These are phyloP conservation scores for Peronospora tabacina DNA, from an alignment of 352 stramenopile species.

Conservation along the genomic window DNA sequence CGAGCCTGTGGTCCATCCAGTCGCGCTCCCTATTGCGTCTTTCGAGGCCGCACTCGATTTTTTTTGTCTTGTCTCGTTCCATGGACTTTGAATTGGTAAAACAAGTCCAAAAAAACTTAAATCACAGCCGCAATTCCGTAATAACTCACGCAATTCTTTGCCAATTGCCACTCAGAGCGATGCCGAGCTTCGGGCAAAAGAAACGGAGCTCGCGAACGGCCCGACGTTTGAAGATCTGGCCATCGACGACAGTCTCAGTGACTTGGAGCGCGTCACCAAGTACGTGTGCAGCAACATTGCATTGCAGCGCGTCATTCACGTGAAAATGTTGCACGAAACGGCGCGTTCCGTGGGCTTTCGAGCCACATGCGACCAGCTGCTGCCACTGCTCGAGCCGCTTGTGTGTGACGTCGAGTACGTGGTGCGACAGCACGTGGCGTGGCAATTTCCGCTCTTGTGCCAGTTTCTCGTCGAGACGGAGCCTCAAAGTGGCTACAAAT, in stretches of 20 bases:
- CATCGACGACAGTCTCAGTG: slow-evolving; percentile 95
- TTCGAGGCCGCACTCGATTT: neutral
- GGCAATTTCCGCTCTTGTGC: slow-evolving; percentile 83
- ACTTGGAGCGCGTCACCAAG: slow-evolving; percentile 91
- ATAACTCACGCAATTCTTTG: neutral
- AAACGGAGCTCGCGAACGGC: slow-evolving; percentile 35
- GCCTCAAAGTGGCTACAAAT: slow-evolving; percentile 49
- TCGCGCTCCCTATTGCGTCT: neutral
- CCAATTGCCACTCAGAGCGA: slow-evolving; percentile 12
- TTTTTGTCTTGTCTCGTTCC: neutral
- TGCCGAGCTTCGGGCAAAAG: slow-evolving; percentile 24
- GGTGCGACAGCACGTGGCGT: slow-evolving; percentile 91
- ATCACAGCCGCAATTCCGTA: neutral
- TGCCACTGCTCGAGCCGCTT: slow-evolving; percentile 86
- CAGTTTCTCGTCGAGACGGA: slow-evolving; percentile 49
- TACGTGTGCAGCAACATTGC: slow-evolving; percentile 95
- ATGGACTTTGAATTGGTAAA: slow-evolving; percentile 52
- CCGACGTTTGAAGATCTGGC: slow-evolving; percentile 97
- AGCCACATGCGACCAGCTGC: slow-evolving; percentile 71
- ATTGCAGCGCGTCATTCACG: slow-evolving; percentile 95
- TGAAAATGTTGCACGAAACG: slow-evolving; percentile 92
- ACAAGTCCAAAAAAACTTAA: slow-evolving; percentile 11
- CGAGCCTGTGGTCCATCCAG: too few relatives aligned
- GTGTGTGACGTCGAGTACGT: slow-evolving; percentile 89
- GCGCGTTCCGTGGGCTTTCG: slow-evolving; percentile 73